Base-by-base conservation (phyloP, 768 basidiomycete genomes). In the Mycena olivaceomarginata region DNA sequence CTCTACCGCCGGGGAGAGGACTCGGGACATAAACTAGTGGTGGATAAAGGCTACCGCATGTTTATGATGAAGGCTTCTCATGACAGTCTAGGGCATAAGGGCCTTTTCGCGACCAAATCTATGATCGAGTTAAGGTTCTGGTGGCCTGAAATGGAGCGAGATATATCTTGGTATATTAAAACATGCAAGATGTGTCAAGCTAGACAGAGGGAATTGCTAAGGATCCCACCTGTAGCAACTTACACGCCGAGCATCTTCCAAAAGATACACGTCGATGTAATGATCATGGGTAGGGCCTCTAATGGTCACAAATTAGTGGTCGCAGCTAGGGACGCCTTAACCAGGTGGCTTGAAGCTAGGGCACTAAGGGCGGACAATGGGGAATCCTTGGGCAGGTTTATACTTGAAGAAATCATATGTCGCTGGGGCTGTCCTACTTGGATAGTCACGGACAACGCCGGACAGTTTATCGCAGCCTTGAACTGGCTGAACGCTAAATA, bases 31-130 rank as follows among this genome's bases (percentile, higher is more conserved):
- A 69, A 40, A 11, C n/a, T 67, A 12, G 51, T 67, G 5, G 67
- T 67, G 1, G 67, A 8, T 0, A 67, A 67, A 11, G 67, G 43
- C 6, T n/a, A 69, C 25, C 22, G 40, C 15, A 69, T 69, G 67
- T 69, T 57, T 18, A 71, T 62, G 70, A 71, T 71, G 62, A 39
- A 20, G 2, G 39, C 62, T 0, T 40, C 62, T 5, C 62, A 63
- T 41, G 18, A 63, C n/a, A 20, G 18, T n/a, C 18, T 63, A 10
- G 62, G 62, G 40, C 62, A 63, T 15, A 16, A 20, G 1, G 62
- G 62, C 1, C 5, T 41, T 10, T 63, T 20, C 25, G 6, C 39
- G 2, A 63, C 62, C 15, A 63, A 63, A 20, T 41, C 40, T 4
- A 31, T 63, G 5, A 41, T 63, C 8, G 62, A 63, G 18, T 41